A percentile compares a stretch with the other conserved stretches of the same genome.
These are phyloP conservation scores for Bothriochloa decipiens DNA, from an alignment of 176 grass and related monocot genomes.

Conservation along the genomic window DNA sequence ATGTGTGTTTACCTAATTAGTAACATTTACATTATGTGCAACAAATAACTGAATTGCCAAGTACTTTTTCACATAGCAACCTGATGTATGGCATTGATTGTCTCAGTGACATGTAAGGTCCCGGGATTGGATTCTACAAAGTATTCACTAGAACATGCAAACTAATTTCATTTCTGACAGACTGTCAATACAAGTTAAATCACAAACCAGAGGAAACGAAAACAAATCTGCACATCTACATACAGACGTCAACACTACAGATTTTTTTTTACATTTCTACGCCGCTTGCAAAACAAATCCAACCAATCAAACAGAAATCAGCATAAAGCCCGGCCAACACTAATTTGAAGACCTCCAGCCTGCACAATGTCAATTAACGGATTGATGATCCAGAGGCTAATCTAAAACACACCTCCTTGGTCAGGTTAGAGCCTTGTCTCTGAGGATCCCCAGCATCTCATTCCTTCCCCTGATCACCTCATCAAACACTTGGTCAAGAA, in stretches of 20 bases:
- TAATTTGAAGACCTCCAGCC: not conserved
- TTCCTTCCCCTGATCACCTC: conserved; percentile 91
- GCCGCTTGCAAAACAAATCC: conserved; percentile 35
- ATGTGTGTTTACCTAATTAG: not conserved
- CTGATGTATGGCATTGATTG: not conserved
- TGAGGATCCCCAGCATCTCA: conserved; percentile 92
- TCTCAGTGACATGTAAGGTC: no score
- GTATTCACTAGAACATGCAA: not conserved
- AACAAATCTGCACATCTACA: conserved; percentile 15
- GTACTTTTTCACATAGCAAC: not conserved
- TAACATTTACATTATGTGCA: not conserved
- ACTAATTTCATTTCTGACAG: not conserved
- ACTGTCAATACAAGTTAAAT: conserved; percentile 35
- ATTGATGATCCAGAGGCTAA: conserved; percentile 30
- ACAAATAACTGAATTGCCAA: not conserved
- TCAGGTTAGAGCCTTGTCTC: conserved; percentile 54
- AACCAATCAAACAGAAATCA: conserved; percentile 26
- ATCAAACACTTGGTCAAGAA: conserved; percentile 83
- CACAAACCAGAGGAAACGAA: not conserved
- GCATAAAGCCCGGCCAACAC: conserved; percentile 1
- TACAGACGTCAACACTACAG: not conserved
- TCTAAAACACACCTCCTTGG: conserved; percentile 34
- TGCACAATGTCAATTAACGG: conserved; percentile 18
- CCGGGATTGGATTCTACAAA: no score
- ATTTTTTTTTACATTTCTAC: conserved; percentile 31